Base-by-base conservation (phyloP, 2,329 filamentous ascomycete genomes). In the Biscogniauxia marginata region DNA sequence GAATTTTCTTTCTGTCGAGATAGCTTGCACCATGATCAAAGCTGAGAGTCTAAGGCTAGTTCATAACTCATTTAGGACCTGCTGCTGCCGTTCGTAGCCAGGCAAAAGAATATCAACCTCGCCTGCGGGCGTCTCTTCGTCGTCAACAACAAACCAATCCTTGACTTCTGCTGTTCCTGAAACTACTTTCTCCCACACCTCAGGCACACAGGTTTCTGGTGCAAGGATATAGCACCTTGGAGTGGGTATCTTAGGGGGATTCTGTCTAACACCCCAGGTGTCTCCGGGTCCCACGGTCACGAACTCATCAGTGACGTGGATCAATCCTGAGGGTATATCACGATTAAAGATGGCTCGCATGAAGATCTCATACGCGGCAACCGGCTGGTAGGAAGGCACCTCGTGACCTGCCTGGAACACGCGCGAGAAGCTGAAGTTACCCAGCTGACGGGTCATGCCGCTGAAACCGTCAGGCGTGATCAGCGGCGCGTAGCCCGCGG, bases 401-500 rank as follows among this genome's bases (percentile, higher is more conserved):
- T 50, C 48, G 24, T 25, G 24, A 6, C 24, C 24, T 6, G 24
- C 24, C 11, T 25, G 24, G 24, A 25, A 25, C 6, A 25, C 11
- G 24, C 24, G 24, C 11, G 24, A 6, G 24, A 25, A 25, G 24
- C 6, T 6, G 24, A 6, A 25, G 24, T 6, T 11, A 25, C 24
- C 24, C 6, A 6, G 24, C 24, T 25, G 24, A 6, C 24, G 24
- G 6, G 11, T 11, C 24, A 25, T 25, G 24, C 24, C 24, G 24
- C 24, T n/a, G n/a, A 16, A n/a, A 11, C 3, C 11, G 1, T 22
- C 45, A 7, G 9, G 16, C 13, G 62, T 61, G 22, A 82, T 74
- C 53, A 92, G 79, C 4, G 84, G 79, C 0, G 82, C 79, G 66
- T 91, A 91, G 0, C 87, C 87, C 1, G 87, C 84, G 0, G 73